Conservation (phyloP, 73 alveolate species). For the Breviolum minutum region DNA sequence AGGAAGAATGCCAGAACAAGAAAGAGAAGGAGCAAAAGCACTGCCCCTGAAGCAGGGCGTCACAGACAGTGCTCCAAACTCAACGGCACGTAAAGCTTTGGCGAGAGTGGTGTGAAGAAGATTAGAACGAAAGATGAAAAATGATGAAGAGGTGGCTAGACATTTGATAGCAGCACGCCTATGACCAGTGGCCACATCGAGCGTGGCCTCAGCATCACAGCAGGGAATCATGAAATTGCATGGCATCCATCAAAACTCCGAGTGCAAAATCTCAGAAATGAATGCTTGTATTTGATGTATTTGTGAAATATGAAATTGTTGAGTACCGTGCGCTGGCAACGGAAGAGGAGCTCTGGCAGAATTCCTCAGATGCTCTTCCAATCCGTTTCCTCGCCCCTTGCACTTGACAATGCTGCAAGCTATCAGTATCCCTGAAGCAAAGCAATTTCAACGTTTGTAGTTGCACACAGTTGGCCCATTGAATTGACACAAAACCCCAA, state of each 20-base stretch:
- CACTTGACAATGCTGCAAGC: no score
- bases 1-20: slow-evolving; percentile 5
- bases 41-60: neutral
- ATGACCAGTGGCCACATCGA: slow-evolving; percentile 21
- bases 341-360: neutral
- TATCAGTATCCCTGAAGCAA: no score
- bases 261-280: no score
- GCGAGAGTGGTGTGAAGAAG: no score
- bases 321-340: neutral
- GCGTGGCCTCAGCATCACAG: neutral
- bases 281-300: no score
- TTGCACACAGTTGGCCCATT: neutral
- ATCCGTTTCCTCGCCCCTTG: no score
- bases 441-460: no score
- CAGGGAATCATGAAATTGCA: neutral
- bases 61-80: no score
- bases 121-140: no score
- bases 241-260: neutral
- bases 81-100: no score
- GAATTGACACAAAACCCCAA: neutral
- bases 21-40: neutral
- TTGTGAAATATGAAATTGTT: neutral
- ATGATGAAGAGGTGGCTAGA: no score
- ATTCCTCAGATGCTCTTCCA: neutral
- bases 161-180: no score